Evolutionary conservation across 2,329 filamentous ascomycete genomes (phyloP).

Genomic region (Neopestalotiopsis rosae): DNA sequence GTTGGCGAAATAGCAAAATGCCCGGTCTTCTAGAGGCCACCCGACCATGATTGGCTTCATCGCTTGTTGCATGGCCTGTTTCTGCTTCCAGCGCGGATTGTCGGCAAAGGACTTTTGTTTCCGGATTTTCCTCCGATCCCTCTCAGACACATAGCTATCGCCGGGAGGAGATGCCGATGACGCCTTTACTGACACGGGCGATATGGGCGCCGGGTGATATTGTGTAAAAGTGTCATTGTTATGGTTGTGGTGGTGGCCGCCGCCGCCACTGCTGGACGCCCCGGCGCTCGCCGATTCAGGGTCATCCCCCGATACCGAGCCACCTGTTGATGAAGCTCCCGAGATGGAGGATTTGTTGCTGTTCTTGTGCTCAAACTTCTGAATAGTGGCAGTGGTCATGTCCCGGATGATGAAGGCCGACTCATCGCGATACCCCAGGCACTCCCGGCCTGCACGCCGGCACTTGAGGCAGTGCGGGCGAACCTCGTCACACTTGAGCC

Average conservation of each 20-base stretch:
- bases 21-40: conserved; percentile 13
- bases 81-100: neutral
- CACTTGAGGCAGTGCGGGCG: conserved; percentile 18
- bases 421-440: conserved; percentile 17
- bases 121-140: conserved; percentile 9
- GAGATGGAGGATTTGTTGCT: neutral
- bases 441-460: conserved; percentile 13
- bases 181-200: neutral
- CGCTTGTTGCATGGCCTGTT: neutral
- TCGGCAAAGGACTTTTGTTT: conserved; percentile 5
- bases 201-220: neutral
- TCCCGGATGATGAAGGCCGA: conserved; percentile 18
- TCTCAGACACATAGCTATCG: neutral
- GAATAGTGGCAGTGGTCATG: conserved; percentile 17
- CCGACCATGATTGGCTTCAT: neutral
- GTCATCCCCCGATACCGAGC: neutral
- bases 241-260: no score
- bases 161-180: neutral
- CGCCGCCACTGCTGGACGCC: neutral
- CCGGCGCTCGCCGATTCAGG: neutral
- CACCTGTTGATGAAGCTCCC: neutral
- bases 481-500: conserved; percentile 18
- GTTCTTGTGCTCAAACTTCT: conserved; percentile 14
- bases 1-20: conserved; percentile 14
- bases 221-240: neutral